These are phyloP conservation scores for Entamoeba moshkovskii DNA, from an alignment of 208 protist species.

Conservation along the genomic window DNA sequence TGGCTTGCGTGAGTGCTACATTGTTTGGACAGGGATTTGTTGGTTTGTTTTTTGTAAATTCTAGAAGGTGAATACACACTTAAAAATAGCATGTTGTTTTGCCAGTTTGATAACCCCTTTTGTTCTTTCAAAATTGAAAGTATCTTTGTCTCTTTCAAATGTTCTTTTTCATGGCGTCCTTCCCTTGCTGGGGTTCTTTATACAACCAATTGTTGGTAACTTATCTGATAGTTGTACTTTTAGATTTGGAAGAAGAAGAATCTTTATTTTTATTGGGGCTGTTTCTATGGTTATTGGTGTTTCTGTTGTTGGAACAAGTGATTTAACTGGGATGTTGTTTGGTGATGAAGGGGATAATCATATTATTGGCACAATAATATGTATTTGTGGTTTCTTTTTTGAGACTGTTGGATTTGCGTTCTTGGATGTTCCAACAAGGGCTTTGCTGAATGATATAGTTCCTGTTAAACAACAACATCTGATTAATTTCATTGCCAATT, in stretches of 20 bases:
- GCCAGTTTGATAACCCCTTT: neutral
- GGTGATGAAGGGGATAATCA: neutral
- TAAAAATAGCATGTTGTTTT: neutral
- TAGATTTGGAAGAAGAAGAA: neutral
- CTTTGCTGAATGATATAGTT: neutral
- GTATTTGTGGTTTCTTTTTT: neutral
- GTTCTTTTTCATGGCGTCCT: neutral
- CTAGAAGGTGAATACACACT: no score
- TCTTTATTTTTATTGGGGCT: neutral
- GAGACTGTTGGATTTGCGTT: neutral
- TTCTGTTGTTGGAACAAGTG: neutral
- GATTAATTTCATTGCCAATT: neutral
- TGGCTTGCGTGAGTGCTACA: no score
- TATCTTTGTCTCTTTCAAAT: neutral
- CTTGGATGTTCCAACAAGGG: neutral
- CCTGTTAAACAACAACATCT: neutral
- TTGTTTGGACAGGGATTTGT: no score
- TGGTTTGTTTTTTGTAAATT: no score
- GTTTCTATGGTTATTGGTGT: neutral
- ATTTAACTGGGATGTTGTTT: neutral
- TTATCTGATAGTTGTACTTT: neutral
- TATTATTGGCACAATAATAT: neutral
- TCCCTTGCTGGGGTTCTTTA: neutral
- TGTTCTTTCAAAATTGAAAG: neutral
- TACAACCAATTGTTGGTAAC: neutral